These are phyloP conservation scores for Salix purpurea DNA, from an alignment of 345 rosid species.

Conservation along the genomic window DNA sequence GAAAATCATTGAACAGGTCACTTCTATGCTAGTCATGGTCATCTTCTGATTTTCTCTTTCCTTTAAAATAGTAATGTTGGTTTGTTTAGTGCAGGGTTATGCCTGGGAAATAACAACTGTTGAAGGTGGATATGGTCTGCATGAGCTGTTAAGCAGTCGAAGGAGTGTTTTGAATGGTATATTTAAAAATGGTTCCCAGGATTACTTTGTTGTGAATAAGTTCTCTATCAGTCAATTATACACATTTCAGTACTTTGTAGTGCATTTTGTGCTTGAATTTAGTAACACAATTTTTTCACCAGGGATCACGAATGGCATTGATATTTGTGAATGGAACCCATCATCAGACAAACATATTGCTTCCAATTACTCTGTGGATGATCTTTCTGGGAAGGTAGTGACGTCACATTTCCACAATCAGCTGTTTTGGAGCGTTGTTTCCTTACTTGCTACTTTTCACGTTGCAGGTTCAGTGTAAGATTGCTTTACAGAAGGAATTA, in stretches of 20 bases:
- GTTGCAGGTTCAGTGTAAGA: conserved; percentile 71
- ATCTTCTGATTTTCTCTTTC: background rate
- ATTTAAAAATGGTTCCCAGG: background rate
- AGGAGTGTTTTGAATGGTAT: conserved; percentile 75
- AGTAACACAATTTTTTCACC: conserved; percentile 7
- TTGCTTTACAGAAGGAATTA: conserved; percentile 81
- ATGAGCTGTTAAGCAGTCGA: conserved; percentile 67
- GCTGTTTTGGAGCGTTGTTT: conserved; percentile 2
- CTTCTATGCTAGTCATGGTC: background rate
- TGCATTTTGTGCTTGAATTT: conserved; percentile 1
- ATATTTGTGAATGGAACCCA: conserved; percentile 81
- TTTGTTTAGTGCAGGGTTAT: conserved; percentile 59
- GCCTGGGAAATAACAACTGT: conserved; percentile 93
- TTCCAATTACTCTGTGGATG: conserved; percentile 58
- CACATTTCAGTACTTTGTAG: background rate
- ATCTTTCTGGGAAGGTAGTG: conserved; percentile 76
- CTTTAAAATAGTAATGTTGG: background rate
- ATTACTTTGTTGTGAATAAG: conserved; percentile 3
- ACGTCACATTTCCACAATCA: conserved; percentile 2
- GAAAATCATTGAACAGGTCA: background rate
- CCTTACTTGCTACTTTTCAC: conserved; percentile 21
- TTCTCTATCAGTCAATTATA: background rate
- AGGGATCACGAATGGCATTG: conserved; percentile 93
- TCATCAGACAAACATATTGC: conserved; percentile 60
- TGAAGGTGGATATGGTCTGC: conserved; percentile 92